These are phyloP conservation scores for Nymphaea thermarum DNA, from an alignment of 164 flowering plant genomes.

Conservation along the genomic window DNA sequence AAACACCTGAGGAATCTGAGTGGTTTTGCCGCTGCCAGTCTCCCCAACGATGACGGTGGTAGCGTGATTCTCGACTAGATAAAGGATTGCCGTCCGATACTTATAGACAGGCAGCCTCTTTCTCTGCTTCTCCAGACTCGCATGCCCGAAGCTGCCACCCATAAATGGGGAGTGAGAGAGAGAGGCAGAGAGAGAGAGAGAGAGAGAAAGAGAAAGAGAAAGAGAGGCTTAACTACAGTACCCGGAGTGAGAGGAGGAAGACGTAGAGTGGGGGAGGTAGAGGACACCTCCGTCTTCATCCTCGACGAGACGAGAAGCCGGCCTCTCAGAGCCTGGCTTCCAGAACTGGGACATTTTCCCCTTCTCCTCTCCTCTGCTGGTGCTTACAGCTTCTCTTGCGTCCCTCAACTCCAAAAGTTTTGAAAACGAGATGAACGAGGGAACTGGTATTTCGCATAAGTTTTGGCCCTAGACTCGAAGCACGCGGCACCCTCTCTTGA, in stretches of 20 bases:
- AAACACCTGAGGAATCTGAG: constrained; percentile 89
- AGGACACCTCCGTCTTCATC: constrained; percentile 88
- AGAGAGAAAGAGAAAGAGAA: background rate
- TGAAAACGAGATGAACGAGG: no score
- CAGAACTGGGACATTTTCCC: constrained; percentile 63
- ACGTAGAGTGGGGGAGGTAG: background rate
- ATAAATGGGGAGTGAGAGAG: background rate
- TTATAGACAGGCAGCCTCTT: constrained; percentile 85
- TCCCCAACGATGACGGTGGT: constrained; percentile 86
- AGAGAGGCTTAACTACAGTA: background rate
- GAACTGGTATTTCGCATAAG: no score
- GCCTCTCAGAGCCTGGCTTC: constrained; percentile 82
- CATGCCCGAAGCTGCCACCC: constrained; percentile 35
- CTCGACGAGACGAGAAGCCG: constrained; percentile 30
- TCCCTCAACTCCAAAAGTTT: no score
- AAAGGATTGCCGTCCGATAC: constrained; percentile 65
- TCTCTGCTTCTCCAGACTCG: constrained; percentile 64
- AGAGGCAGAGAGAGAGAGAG: background rate
- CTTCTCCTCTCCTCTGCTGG: background rate
- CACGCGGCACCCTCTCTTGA: no score
- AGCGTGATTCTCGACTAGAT: constrained; percentile 79
- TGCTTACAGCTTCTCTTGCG: background rate
- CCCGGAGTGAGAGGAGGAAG: background rate
- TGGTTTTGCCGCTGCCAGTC: constrained; percentile 96
- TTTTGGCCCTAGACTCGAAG: no score